Conservation (phyloP, 495 filamentous ascomycete genomes). For the Cetradonia linearis region DNA sequence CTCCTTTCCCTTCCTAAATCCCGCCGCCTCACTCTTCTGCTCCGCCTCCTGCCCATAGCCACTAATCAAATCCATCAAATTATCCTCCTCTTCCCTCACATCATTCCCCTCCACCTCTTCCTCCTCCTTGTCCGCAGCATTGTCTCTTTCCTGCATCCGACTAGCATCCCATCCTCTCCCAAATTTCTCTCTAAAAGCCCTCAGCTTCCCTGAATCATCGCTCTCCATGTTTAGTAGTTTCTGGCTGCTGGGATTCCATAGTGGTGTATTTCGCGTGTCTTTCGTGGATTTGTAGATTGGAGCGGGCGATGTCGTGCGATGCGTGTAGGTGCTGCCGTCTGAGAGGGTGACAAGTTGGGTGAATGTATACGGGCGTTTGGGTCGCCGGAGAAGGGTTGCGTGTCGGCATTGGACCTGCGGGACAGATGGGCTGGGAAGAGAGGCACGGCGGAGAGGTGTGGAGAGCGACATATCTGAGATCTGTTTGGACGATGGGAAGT, state of each 20-base stretch:
- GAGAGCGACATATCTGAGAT: constrained; percentile 33
- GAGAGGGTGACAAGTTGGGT: constrained; percentile 88
- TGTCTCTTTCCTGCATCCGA: constrained; percentile 19
- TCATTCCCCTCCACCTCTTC: constrained; percentile 25
- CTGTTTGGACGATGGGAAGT: neutral
- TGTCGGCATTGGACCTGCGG: constrained; percentile 41
- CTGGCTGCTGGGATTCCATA: constrained; percentile 81
- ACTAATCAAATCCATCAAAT: constrained; percentile 61
- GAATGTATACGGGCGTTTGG: constrained; percentile 87
- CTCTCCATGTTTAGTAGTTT: constrained; percentile 79
- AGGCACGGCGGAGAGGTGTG: constrained; percentile 37
- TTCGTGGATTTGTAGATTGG: constrained; percentile 68
- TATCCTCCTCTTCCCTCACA: constrained; percentile 40
- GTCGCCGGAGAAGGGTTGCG: constrained; percentile 80
- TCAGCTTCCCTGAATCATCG: constrained; percentile 86
- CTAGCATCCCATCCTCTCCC: constrained; percentile 70
- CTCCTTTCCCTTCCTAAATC: constrained; percentile 5
- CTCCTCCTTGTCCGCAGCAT: constrained; percentile 19
- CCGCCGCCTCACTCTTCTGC: constrained; percentile 21
- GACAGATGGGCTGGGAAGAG: constrained; percentile 17
- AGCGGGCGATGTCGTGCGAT: constrained; percentile 76
- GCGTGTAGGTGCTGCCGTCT: constrained; percentile 80
- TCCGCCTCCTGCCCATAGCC: constrained; percentile 41
- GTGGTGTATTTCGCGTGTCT: constrained; percentile 74
- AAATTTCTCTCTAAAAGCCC: constrained; percentile 74